Evolutionary conservation across 192 early-diverging fungal species (phyloP).

Genomic region (Entomortierella lignicola): DNA sequence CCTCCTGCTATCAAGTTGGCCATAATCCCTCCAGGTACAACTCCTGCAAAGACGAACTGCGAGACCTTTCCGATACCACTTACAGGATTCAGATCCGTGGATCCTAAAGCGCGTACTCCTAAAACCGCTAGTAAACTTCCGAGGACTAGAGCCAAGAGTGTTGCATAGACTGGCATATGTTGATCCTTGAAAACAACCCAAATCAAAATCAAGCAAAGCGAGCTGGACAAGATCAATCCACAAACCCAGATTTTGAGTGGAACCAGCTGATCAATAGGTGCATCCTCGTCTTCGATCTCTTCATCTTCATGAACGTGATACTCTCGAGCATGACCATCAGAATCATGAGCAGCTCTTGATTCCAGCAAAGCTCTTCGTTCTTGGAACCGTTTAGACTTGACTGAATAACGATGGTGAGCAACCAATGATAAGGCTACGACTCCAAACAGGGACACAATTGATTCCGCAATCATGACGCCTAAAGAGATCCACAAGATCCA

Average conservation of each 20-base stretch:
- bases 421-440: slow-evolving; percentile 54
- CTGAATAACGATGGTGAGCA: slow-evolving; percentile 52
- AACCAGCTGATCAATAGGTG: slow-evolving; percentile 67
- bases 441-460: slow-evolving; percentile 68
- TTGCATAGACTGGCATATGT: slow-evolving; percentile 72
- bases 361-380: slow-evolving; percentile 9
- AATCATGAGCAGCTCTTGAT: background rate
- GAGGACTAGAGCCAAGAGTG: slow-evolving; percentile 74
- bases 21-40: slow-evolving; percentile 76
- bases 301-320: slow-evolving; percentile 37
- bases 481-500: slow-evolving; percentile 88
- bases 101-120: slow-evolving; percentile 84
- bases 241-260: slow-evolving; percentile 68
- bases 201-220: slow-evolving; percentile 72
- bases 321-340: slow-evolving; percentile 4
- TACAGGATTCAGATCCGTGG: slow-evolving; percentile 87
- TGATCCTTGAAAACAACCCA: slow-evolving; percentile 68
- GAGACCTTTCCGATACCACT: slow-evolving; percentile 87
- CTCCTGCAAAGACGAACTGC: slow-evolving; percentile 84
- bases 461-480: slow-evolving; percentile 84
- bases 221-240: slow-evolving; percentile 72
- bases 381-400: slow-evolving; percentile 4
- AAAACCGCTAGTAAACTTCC: slow-evolving; percentile 82
- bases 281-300: slow-evolving; percentile 54
- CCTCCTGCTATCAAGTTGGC: slow-evolving; percentile 84